Conservation (phyloP, 2,329 filamentous ascomycete genomes). For the Botrytis cinerea region DNA sequence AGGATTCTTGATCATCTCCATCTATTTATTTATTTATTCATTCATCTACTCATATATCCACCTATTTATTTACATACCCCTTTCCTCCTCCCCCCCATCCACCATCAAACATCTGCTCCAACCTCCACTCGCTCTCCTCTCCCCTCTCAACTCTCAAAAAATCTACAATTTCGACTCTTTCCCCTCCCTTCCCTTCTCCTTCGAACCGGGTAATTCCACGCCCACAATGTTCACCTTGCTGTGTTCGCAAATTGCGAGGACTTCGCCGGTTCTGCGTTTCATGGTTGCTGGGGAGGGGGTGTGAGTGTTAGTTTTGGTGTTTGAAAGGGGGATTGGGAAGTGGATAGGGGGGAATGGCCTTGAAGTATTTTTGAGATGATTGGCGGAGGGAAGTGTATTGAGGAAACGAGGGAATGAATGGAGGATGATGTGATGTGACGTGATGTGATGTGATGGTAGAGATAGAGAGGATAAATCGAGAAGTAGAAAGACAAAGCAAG, state of each 20-base stretch:
- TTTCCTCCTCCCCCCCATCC: background rate
- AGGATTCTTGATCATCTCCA: too few relatives aligned
- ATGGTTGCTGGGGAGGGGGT: background rate
- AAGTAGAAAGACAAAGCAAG: too few relatives aligned
- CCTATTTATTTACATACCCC: too few relatives aligned
- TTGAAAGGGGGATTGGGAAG: background rate
- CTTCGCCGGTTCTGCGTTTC: constrained; percentile 5
- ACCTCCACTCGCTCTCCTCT: too few relatives aligned
- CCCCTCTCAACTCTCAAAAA: background rate
- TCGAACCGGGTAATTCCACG: background rate
- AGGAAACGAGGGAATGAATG: background rate
- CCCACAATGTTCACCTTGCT: constrained; percentile 2
- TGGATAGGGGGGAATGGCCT: background rate
- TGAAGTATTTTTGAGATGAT: fast-evolving
- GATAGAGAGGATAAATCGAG: background rate
- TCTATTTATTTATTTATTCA: too few relatives aligned
- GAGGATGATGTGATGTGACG: too few relatives aligned
- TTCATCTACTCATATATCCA: too few relatives aligned
- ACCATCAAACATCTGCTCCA: too few relatives aligned
- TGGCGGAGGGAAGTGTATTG: background rate
- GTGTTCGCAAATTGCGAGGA: constrained; percentile 8
- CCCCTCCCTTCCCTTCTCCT: background rate
- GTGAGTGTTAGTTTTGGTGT: background rate
- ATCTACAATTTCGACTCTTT: background rate
- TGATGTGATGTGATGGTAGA: background rate